Percentiles rank a stretch among this genome's conserved stretches.
Conservation (phyloP, 2,329 filamentous ascomycete species). For the Talaromyces verruculosus region DNA sequence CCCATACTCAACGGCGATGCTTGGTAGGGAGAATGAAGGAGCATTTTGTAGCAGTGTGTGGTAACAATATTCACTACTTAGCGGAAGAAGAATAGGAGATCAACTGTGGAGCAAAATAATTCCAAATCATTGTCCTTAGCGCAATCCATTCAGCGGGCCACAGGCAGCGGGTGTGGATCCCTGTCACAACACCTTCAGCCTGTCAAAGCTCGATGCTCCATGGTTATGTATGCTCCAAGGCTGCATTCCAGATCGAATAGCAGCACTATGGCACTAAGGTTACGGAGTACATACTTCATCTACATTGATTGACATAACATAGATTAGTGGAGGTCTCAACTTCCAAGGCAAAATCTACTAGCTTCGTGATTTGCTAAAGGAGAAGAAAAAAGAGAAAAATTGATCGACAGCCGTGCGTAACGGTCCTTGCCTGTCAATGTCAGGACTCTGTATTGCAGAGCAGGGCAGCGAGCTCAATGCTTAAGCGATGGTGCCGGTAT, state of each 20-base stretch:
- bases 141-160: not conserved
- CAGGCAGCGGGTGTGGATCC: not conserved
- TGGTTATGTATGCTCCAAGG: not conserved
- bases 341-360: conserved; percentile 3
- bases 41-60: not conserved
- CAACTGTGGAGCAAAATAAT: conserved; percentile 12
- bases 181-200: not conserved
- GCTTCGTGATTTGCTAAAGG: not conserved
- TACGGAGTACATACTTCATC: not conserved
- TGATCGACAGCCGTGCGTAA: conserved; percentile 13
- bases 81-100: conserved; percentile 1
- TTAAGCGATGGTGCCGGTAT: conserved; percentile 18
- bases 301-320: not conserved
- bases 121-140: conserved; percentile 16
- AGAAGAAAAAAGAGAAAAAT: not conserved
- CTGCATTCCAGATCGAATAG: conserved; percentile 6
- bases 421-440: conserved; percentile 12
- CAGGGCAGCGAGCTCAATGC: conserved; percentile 1
- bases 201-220: not conserved
- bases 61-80: not conserved
- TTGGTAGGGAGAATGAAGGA: not conserved
- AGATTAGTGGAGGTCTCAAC: not conserved
- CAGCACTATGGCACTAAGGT: not conserved
- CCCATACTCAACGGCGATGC: not conserved
- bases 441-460: conserved; percentile 1